Conservation (phyloP, 2,329 filamentous ascomycete genomes). For the Trichophyton simii region DNA sequence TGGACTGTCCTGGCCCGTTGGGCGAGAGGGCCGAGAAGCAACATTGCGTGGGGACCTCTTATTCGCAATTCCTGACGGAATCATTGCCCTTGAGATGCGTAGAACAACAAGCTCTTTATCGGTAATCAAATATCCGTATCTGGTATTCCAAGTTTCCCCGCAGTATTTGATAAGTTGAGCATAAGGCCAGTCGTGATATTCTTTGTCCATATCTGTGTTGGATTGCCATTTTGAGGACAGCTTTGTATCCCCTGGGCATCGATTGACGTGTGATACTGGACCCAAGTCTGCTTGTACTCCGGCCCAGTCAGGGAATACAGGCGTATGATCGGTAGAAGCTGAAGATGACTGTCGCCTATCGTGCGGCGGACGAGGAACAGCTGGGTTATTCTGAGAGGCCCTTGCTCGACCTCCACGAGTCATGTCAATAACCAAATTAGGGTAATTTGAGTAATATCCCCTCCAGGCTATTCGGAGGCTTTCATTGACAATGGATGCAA, state of each 20-base stretch:
- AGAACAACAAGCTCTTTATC: conserved; percentile 7
- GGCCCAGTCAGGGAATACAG: not conserved
- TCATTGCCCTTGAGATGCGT: conserved; percentile 4
- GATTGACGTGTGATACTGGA: not conserved
- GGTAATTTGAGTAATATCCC: not conserved
- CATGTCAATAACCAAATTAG: conserved; percentile 4
- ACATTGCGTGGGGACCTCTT: not conserved
- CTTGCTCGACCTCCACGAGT: conserved; percentile 4
- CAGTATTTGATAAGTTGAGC: not conserved
- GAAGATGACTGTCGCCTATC: not conserved
- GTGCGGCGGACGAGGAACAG: not conserved
- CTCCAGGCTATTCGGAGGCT: conserved; percentile 1
- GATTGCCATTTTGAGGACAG: not conserved
- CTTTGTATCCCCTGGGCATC: not conserved
- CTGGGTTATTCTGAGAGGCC: not conserved
- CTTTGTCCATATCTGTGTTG: not conserved
- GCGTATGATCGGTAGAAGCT: not conserved
- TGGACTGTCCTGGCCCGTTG: not conserved
- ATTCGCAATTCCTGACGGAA: conserved; percentile 6
- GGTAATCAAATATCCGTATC: conserved; percentile 10
- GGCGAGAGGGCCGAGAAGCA: not conserved
- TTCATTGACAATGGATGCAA: conserved; percentile 1
- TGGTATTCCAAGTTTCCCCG: conserved; percentile 1
- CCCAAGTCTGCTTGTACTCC: not conserved
- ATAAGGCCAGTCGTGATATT: not conserved